These are phyloP conservation scores for Mercurialis annua DNA, from an alignment of 345 rosid genomes.

Conservation along the genomic window DNA sequence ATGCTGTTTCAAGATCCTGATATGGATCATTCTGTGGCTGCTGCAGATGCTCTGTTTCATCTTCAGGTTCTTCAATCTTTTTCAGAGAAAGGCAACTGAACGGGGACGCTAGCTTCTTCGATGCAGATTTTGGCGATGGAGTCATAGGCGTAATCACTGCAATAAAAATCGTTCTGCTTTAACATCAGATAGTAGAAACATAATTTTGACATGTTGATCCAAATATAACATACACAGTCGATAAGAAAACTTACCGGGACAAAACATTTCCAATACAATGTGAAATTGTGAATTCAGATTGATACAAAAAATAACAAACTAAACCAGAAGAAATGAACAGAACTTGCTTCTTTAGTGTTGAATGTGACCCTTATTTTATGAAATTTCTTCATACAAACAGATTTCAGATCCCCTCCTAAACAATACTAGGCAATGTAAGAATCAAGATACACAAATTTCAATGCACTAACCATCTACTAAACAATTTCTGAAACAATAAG, in stretches of 20 bases:
- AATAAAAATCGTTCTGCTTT: not conserved
- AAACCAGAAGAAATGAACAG: not conserved
- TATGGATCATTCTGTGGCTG: constrained; percentile 43
- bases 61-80: constrained; percentile 62
- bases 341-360: no score
- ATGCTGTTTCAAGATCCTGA: constrained; percentile 78
- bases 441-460: not conserved
- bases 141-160: constrained; percentile 37
- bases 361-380: no score
- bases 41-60: constrained; percentile 60
- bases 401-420: no score
- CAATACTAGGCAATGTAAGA: no score
- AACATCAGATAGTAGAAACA: not conserved
- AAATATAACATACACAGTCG: no score
- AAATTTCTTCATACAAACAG: no score
- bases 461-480: not conserved
- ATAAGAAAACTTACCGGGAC: no score
- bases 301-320: not conserved
- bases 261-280: no score
- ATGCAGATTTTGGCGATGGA: constrained; percentile 77
- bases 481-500: not conserved
- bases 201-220: not conserved
- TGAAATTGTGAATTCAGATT: no score
- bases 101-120: constrained; percentile 81
- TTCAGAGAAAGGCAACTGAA: constrained; percentile 81